These are phyloP conservation scores for Phytophthora cajani DNA, from an alignment of 352 stramenopile species.

Conservation along the genomic window DNA sequence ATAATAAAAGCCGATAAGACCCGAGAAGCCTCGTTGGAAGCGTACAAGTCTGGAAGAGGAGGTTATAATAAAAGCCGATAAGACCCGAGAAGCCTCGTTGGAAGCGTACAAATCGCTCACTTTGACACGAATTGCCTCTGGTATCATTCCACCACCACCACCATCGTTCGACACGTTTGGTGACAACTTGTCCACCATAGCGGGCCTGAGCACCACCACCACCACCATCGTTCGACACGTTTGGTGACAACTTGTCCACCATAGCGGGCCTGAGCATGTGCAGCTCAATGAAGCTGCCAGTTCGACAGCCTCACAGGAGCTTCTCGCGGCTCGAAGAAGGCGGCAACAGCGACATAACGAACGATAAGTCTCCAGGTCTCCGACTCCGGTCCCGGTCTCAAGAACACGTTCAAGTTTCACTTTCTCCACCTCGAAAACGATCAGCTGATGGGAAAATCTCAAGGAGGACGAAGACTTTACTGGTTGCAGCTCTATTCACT, in stretches of 20 bases:
- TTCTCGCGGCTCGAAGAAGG: constrained; percentile 12
- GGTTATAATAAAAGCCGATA: constrained; percentile 12
- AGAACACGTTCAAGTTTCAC: neutral
- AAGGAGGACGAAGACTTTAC: constrained; percentile 7
- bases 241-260: constrained; percentile 1
- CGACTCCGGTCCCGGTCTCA: constrained; percentile 4
- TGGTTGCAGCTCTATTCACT: constrained; percentile 8
- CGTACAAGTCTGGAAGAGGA: constrained; percentile 23
- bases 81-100: constrained; percentile 16
- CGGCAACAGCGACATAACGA: neutral
- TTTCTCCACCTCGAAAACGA: constrained; percentile 1
- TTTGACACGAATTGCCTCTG: constrained; percentile 5
- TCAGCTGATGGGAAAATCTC: neutral
- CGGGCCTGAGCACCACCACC: neutral
- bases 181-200: constrained; percentile 2
- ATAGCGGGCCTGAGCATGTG: constrained; percentile 2
- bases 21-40: constrained; percentile 5
- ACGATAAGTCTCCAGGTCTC: neutral
- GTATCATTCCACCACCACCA: neutral
- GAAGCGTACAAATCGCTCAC: neutral
- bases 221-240: neutral
- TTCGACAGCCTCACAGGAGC: constrained; percentile 6
- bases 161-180: neutral
- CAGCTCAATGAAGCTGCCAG: neutral
- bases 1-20: constrained; percentile 22